Base-by-base conservation (phyloP, 495 filamentous ascomycete species). In the Neurospora terricola region DNA sequence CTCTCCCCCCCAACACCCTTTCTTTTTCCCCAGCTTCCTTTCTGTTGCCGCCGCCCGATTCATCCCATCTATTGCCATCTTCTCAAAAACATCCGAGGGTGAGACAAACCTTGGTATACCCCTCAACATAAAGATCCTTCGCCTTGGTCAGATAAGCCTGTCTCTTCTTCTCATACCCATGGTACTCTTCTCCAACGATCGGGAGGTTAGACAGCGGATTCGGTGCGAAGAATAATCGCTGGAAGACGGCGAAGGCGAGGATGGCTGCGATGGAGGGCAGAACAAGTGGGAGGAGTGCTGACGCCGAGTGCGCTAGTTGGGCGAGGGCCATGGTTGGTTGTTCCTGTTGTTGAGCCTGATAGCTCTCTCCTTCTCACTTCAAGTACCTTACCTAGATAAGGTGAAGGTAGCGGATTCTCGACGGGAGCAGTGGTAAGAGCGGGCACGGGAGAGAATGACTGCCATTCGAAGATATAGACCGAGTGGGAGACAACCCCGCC, bases 151-250 rank as follows among this genome's bases (percentile, higher is more conserved):
- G 71, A 54, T 75, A 83, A 0, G 77, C 80, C 72, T 81, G 75
- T 37, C 80, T 74, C 39, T 78, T 72, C 73, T 83, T 82, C 66
- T 82, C 77, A 0, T 78, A 73, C 27, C 73, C 75, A 54, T 77
- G 80, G n/a, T 78, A 73, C 9, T 82, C 80, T 12, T 70, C 54
- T 7, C 81, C 79, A 0, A 80, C 76, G 0, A 81, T 68, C 7
- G 82, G 81, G 23, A 83, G 18, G 1, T 74, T 73, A 1, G 75
- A 69, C 16, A 76, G 43, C 5, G 75, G 70, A 10, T 70, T 71
- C 18, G 38, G 4, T 4, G 70, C 42, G 11, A 80, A 21, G 8
- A 82, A 34, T 27, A 82, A 34, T 27, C 54, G 72, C 16, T 78
- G 80, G 38, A 79, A 9, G 37, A 82, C 68, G 12, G 80, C 66